A percentile compares a stretch with the other conserved stretches of the same genome.
These are phyloP conservation scores for Codiaeum variegatum DNA, from an alignment of 441 rosid genomes.

Conservation along the genomic window DNA sequence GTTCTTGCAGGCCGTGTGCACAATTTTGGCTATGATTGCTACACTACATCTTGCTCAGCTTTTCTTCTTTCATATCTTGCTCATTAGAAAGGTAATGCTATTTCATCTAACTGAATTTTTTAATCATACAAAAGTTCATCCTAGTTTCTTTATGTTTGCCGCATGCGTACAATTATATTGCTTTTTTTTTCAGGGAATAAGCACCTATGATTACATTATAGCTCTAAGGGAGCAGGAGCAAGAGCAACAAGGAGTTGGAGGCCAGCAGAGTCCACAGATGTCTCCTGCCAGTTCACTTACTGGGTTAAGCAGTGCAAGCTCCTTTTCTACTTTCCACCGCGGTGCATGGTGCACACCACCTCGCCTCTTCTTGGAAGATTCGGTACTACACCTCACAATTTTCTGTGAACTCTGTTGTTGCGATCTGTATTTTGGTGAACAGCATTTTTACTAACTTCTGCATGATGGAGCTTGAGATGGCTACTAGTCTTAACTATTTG, in stretches of 20 bases:
- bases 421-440: neutral
- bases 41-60: conserved; percentile 91
- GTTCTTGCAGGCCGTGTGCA: conserved; percentile 67
- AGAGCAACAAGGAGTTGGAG: conserved; percentile 79
- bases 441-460: neutral
- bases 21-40: conserved; percentile 88
- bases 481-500: neutral
- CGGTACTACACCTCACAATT: conserved; percentile 39
- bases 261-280: conserved; percentile 93
- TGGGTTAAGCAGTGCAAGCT: conserved; percentile 95
- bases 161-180: neutral
- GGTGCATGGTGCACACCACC: conserved; percentile 99
- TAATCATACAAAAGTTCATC: neutral
- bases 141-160: neutral
- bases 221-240: conserved; percentile 96
- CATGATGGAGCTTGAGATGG: neutral
- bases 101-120: neutral
- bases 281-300: conserved; percentile 93
- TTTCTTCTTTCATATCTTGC: conserved; percentile 92
- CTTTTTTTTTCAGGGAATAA: conserved; percentile 60
- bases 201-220: conserved; percentile 93
- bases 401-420: neutral
- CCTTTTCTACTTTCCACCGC: conserved; percentile 84
- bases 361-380: conserved; percentile 89
- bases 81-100: conserved; percentile 73